These are phyloP conservation scores for Rhododendron ferrugineum DNA, from an alignment of 148 eudicot species.

Conservation along the genomic window DNA sequence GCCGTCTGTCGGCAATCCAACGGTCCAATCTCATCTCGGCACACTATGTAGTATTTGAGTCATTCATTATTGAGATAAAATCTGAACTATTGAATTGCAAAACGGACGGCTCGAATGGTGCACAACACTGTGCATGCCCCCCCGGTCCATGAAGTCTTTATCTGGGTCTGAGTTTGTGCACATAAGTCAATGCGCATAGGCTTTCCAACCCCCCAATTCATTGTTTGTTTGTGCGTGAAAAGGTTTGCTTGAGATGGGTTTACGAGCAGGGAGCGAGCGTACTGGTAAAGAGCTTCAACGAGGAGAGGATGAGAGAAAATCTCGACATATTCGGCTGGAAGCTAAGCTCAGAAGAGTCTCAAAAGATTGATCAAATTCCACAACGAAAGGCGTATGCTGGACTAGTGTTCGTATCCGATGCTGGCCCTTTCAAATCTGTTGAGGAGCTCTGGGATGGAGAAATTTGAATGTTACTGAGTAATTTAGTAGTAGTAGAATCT, in stretches of 20 bases:
- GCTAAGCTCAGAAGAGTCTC: background rate
- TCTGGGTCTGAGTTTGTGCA: too few species aligned
- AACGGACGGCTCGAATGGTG: too few species aligned
- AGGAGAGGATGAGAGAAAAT: constrained; percentile 13
- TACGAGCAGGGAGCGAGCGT: constrained; percentile 18
- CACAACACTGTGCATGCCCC: too few species aligned
- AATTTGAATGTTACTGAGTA: background rate
- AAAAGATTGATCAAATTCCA: constrained; percentile 7
- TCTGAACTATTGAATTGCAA: too few species aligned
- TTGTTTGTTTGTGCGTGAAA: background rate
- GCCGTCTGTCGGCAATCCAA: too few species aligned
- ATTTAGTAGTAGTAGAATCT: too few species aligned
- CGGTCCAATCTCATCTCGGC: too few species aligned
- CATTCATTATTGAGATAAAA: too few species aligned
- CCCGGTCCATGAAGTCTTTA: too few species aligned
- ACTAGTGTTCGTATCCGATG: background rate
- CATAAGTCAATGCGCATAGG: too few species aligned
- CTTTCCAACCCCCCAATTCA: too few species aligned
- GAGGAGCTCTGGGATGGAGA: constrained; percentile 12
- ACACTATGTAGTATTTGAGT: too few species aligned
- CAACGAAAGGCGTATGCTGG: background rate
- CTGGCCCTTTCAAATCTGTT: constrained; percentile 10
- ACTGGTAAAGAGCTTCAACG: constrained; percentile 21
- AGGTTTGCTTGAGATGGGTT: constrained; percentile 22
- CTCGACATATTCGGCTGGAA: constrained; percentile 16